Evolutionary conservation across 345 rosid genomes (phyloP), one percentile per base, ranked within the genome.

Genomic region (Linum lewisii): DNA sequence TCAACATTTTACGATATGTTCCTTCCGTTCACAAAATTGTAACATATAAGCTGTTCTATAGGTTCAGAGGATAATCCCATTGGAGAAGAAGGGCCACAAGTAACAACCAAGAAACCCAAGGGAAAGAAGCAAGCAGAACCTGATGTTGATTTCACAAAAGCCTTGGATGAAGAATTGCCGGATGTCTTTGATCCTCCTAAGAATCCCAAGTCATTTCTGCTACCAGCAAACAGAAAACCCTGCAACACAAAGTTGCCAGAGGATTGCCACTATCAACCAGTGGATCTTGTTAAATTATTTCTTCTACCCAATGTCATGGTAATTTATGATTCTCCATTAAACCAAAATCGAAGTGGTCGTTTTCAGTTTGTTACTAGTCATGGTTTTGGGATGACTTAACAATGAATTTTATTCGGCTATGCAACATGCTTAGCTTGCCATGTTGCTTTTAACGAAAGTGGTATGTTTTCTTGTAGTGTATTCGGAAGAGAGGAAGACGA

Each of bases 181-280:
- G 84, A 83, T 69, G 70, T 83, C 37, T 89, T 84, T 73, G 79
- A 77, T 36, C 91, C 89, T 70, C 97, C 99, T 14, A 89, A 83
- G 84, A 86, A 85, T 77, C 78, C 82, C 1, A 93, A 82, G 70
- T 68, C 87, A 21, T 61, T 93, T 60, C 79, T 86, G 64, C 75
- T 93, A 59, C 89, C 95, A 65, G 84, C 84, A 65, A 93, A 62
- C 67, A 76, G 87, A 81, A 56, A 72, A 60, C 80, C 82, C 51
- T 72, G 81, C 67, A 82, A 69, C 54, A 81, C 84, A 51, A 84
- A 65, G 64, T 80, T 93, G 56, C 98, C 99, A n/a, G 97, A 89
- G 80, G 97, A 93, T 82, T 87, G 95, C 67, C 99, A 93, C 73
- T 93, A 85, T 72, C 97, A 86, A 72, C 99, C 97, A 34, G 97